Base-by-base conservation (phyloP, 2,329 filamentous ascomycete genomes). In the Ceratocystis cubensis region DNA sequence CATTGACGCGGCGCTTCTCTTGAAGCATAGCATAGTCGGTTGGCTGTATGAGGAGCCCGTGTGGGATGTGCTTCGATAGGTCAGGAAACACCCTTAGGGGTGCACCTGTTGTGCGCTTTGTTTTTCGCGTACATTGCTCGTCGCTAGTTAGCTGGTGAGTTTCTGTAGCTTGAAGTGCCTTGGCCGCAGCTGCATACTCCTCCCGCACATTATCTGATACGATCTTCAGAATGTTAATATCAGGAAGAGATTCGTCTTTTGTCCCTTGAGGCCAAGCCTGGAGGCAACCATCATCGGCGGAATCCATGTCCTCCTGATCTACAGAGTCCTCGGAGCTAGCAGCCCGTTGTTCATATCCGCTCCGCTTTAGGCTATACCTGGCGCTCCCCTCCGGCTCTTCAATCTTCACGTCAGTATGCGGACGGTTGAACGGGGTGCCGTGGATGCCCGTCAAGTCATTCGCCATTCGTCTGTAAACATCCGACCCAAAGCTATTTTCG, bases 371-470 rank as follows among this genome's bases (percentile, higher is more conserved):
- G 28, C 25, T 61, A 33, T 7, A n/a, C 5, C 17, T 41, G 8
- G 15, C 7, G n/a, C n/a, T 25, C n/a, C n/a, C 5, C 3, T 20
- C 25, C 13, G 63, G 63, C 53, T 57, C 64, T 5, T 63, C 56
- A 61, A 67, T 61, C 13, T 45, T 30, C 56, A 62, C 56, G 5
- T 61, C 20, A n/a, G 22, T 15, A n/a, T 65, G 41, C 13, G 56
- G 41, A 2, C 66, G 53, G 28, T 61, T 56, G 61, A 44, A 65
- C n/a, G 63, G 62, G 17, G 25, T 22, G 8, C 66, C 66, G 44
- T 65, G 62, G 17, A 65, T 20, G 17, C 62, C 63, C 41, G 28
- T 25, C 10, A 67, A 15, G 53, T 67, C 63, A 41, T 65, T 64
- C 0, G 62, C 62, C 25, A 65, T 5, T 8, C 53, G 30, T 13